phyloP scores from a whole-genome alignment of 371 early-diverging fungal genomes.

The Parasitella parasitica region DNA sequence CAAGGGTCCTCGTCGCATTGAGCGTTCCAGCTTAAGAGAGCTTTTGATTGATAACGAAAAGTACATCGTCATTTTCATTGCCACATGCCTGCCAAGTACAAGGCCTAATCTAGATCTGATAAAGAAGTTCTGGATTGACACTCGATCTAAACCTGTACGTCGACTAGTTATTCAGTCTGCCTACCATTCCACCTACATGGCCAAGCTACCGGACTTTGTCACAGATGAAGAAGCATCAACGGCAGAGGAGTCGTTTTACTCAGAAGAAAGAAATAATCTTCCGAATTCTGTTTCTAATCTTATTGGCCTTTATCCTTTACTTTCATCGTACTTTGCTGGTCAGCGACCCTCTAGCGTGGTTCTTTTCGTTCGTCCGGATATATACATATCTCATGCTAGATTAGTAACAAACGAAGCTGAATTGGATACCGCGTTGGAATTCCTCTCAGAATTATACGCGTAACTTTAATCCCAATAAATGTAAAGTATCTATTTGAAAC shows the following conservation, averaged over 20 bases:
- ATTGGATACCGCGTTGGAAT: background rate
- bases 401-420: slow-evolving; percentile 1
- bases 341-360: background rate
- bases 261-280: slow-evolving; percentile 8
- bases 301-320: background rate
- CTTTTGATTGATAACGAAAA: background rate
- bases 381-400: slow-evolving; percentile 15
- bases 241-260: slow-evolving; percentile 12
- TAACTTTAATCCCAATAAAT: too few relatives aligned
- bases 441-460: background rate
- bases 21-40: slow-evolving; percentile 4
- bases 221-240: slow-evolving; percentile 1
- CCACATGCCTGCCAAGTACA: background rate
- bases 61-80: background rate
- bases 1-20: background rate
- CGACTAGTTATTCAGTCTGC: slow-evolving; percentile 12
- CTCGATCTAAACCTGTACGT: slow-evolving; percentile 6
- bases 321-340: background rate
- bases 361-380: slow-evolving; percentile 18
- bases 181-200: background rate
- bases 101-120: background rate
- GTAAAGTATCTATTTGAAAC: too few relatives aligned
- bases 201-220: slow-evolving; percentile 1
- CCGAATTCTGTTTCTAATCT: slow-evolving; percentile 5
- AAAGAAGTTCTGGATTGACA: slow-evolving; percentile 8